These are phyloP conservation scores for Magnolia kwangsiensis DNA, from an alignment of 164 flowering plant species.

Conservation along the genomic window DNA sequence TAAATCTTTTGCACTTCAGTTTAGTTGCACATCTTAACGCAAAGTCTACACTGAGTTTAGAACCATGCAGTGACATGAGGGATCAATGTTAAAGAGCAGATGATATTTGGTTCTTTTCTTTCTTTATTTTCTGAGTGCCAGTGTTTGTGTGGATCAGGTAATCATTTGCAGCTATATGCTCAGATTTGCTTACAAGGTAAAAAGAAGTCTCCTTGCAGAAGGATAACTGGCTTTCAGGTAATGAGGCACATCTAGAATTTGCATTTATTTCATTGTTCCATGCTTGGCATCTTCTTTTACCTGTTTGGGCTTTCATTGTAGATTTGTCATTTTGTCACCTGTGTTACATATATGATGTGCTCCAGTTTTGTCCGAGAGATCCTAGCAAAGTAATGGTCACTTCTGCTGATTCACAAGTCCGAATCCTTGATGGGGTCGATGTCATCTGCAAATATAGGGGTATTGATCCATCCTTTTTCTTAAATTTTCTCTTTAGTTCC, in stretches of 20 bases:
- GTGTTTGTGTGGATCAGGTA: constrained; percentile 36
- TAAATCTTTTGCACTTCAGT: no score
- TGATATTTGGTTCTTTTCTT: neutral
- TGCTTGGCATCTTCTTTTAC: neutral
- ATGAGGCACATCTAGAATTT: neutral
- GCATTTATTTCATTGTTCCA: neutral
- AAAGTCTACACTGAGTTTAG: neutral
- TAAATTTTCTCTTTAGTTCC: neutral
- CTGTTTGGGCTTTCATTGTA: neutral
- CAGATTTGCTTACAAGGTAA: constrained; percentile 52
- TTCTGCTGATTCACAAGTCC: constrained; percentile 68
- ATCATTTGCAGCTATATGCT: constrained; percentile 44
- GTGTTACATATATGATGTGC: neutral
- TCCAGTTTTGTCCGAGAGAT: constrained; percentile 70
- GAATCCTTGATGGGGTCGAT: constrained; percentile 47
- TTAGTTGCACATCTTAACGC: neutral
- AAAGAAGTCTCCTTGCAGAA: constrained; percentile 57
- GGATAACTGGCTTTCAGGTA: constrained; percentile 85
- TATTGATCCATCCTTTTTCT: constrained; percentile 4
- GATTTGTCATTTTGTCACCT: neutral
- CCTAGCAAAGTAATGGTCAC: constrained; percentile 56
- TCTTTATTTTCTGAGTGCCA: neutral
- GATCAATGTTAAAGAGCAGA: neutral
- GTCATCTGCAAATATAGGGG: constrained; percentile 61
- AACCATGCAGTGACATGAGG: neutral